A percentile compares a stretch with the other conserved stretches of the same genome.
Conservation (phyloP, 1,284 basidiomycete species). For the Amylostereum chailletii region DNA sequence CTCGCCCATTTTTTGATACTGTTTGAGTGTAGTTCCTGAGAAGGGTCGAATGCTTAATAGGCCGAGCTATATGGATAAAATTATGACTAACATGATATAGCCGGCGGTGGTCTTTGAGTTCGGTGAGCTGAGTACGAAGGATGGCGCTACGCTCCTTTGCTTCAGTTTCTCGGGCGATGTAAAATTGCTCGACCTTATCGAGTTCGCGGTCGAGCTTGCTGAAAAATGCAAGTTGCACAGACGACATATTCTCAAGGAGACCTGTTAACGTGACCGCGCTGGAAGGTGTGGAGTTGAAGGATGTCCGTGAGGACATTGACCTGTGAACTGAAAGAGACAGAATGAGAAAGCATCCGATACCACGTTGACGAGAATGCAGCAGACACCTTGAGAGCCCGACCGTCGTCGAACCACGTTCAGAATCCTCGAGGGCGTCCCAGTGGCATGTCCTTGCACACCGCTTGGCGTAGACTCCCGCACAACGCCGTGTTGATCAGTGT, state of each 20-base stretch:
- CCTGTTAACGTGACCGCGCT: conserved; percentile 29
- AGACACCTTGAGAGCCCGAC: conserved; percentile 1
- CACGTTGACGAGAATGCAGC: too few species aligned
- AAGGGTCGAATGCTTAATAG: neutral
- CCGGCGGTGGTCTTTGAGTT: conserved; percentile 64
- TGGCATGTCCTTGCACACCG: too few species aligned
- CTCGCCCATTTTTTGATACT: too few species aligned
- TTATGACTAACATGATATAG: conserved; percentile 48
- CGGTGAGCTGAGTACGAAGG: conserved; percentile 52
- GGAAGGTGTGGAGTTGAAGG: too few species aligned
- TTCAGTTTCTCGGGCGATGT: conserved; percentile 64
- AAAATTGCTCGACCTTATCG: conserved; percentile 81
- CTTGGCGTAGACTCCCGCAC: too few species aligned
- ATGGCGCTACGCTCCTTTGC: conserved; percentile 16
- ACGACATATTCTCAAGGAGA: conserved; percentile 43
- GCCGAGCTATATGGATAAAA: neutral
- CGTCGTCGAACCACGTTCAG: conserved; percentile 1
- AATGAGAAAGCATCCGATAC: neutral
- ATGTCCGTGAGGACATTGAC: too few species aligned
- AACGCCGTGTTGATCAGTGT: too few species aligned
- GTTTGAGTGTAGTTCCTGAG: neutral
- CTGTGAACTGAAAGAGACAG: too few species aligned
- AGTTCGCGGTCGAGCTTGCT: conserved; percentile 67
- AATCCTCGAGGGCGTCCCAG: too few species aligned
- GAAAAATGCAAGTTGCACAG: conserved; percentile 67